These are phyloP conservation scores for Tetracladium setigerum DNA, from an alignment of 495 filamentous ascomycete genomes.

Conservation along the genomic window DNA sequence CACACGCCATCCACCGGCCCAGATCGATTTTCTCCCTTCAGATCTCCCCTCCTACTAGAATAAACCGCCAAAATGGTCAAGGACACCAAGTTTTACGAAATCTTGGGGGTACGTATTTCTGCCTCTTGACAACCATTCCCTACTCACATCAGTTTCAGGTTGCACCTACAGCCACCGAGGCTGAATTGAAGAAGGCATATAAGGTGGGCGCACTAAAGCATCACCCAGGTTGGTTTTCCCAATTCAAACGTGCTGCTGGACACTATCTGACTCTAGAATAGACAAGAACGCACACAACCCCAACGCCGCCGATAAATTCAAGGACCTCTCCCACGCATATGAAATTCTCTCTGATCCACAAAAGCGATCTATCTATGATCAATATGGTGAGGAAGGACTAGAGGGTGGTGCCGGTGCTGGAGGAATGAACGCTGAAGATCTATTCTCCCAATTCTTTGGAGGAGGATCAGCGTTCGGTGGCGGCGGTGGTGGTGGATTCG, in stretches of 20 bases:
- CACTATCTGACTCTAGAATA: constrained; percentile 23
- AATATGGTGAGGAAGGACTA: constrained; percentile 94
- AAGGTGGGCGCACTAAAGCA: constrained; percentile 83
- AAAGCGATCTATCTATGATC: constrained; percentile 88
- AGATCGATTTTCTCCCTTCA: background rate
- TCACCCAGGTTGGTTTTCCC: constrained; percentile 64
- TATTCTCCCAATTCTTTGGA: constrained; percentile 98
- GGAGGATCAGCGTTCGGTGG: constrained; percentile 55
- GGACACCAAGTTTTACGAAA: constrained; percentile 82
- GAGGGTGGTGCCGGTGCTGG: constrained; percentile 72
- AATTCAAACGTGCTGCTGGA: background rate
- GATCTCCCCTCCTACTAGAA: constrained; percentile 10
- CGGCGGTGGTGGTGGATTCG: constrained; percentile 62
- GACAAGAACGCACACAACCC: constrained; percentile 97
- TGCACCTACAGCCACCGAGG: constrained; percentile 59
- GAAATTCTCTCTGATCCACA: constrained; percentile 87
- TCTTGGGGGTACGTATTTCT: constrained; percentile 62
- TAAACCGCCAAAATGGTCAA: constrained; percentile 66
- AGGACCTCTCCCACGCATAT: constrained; percentile 91
- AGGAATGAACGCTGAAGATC: constrained; percentile 94
- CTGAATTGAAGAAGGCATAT: constrained; percentile 84
- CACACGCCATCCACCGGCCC: background rate
- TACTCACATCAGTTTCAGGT: constrained; percentile 47
- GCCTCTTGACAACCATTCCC: background rate
- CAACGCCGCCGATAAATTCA: constrained; percentile 93